phyloP scores from a whole-genome alignment of 345 rosid genomes.

The Tarenaya hassleriana region DNA sequence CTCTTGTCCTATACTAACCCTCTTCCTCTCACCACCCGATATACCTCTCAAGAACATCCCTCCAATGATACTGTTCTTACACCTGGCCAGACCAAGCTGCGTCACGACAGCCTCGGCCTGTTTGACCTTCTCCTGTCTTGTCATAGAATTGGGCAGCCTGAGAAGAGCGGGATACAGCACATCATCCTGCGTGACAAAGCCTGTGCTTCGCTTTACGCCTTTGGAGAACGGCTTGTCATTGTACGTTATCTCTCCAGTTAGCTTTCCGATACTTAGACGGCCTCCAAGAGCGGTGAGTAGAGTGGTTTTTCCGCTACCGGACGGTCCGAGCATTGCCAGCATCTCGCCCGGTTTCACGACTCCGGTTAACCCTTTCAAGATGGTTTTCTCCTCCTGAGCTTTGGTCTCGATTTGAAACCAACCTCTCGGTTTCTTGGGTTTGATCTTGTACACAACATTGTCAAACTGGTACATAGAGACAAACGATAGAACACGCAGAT shows the following conservation, averaged over 20 bases:
- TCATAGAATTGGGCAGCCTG: constrained; percentile 58
- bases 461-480: constrained; percentile 38
- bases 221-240: constrained; percentile 40
- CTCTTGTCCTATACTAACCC: constrained; percentile 92
- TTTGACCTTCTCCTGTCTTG: constrained; percentile 47
- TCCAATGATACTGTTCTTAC: constrained; percentile 71
- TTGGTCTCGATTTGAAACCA: constrained; percentile 19
- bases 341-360: constrained; percentile 45
- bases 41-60: constrained; percentile 71
- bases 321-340: constrained; percentile 55
- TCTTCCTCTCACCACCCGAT: constrained; percentile 87
- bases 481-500: too few relatives aligned
- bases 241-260: constrained; percentile 39
- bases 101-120: constrained; percentile 59
- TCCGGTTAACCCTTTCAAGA: constrained; percentile 48
- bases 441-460: constrained; percentile 43
- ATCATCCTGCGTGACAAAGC: constrained; percentile 61
- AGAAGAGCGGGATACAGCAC: constrained; percentile 62
- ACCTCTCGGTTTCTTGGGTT: constrained; percentile 20
- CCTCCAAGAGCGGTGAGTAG: constrained; percentile 49
- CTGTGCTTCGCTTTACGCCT: constrained; percentile 38
- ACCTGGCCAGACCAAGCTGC: constrained; percentile 62
- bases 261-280: constrained; percentile 21
- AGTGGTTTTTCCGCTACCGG: constrained; percentile 59
- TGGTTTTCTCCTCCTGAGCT: constrained; percentile 29